Evolutionary conservation across 768 basidiomycete species (phyloP).

Genomic region (Chiua virens): DNA sequence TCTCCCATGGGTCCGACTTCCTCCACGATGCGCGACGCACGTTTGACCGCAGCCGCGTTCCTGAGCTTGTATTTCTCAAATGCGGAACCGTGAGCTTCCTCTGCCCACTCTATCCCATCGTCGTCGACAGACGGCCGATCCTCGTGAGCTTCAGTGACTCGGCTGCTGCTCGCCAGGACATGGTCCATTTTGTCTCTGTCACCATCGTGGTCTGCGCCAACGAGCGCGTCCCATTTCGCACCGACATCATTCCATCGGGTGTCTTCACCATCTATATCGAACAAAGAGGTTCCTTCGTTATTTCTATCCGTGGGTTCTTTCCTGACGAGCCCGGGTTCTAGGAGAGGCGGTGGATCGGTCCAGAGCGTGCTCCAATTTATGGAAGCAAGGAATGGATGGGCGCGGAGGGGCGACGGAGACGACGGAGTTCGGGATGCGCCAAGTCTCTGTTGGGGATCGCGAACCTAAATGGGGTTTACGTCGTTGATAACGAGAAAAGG

Average conservation of each 20-base stretch:
- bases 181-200: conserved; percentile 20
- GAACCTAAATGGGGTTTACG: conserved; percentile 41
- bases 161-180: not conserved
- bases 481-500: not conserved
- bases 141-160: not conserved
- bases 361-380: conserved; percentile 67
- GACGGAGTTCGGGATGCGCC: conserved; percentile 47
- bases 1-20: conserved; percentile 49
- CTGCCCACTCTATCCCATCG: conserved; percentile 56
- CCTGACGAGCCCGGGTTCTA: conserved; percentile 59
- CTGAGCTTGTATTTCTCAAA: conserved; percentile 26
- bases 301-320: conserved; percentile 35
- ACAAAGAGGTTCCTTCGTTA: not conserved
- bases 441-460: conserved; percentile 57
- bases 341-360: conserved; percentile 56
- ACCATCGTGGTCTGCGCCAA: conserved; percentile 27
- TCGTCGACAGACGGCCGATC: not conserved
- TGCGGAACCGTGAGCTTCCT: conserved; percentile 41
- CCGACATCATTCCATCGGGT: conserved; percentile 53
- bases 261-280: conserved; percentile 31
- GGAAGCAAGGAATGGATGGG: conserved; percentile 59
- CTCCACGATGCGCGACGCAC: conserved; percentile 27
- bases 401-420: conserved; percentile 48
- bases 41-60: conserved; percentile 9
- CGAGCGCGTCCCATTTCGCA: conserved; percentile 52